Evolutionary conservation across 352 stramenopile genomes (phyloP), one percentile per base, ranked within the genome.

Genomic region (Phytophthora macrochlamydospora): DNA sequence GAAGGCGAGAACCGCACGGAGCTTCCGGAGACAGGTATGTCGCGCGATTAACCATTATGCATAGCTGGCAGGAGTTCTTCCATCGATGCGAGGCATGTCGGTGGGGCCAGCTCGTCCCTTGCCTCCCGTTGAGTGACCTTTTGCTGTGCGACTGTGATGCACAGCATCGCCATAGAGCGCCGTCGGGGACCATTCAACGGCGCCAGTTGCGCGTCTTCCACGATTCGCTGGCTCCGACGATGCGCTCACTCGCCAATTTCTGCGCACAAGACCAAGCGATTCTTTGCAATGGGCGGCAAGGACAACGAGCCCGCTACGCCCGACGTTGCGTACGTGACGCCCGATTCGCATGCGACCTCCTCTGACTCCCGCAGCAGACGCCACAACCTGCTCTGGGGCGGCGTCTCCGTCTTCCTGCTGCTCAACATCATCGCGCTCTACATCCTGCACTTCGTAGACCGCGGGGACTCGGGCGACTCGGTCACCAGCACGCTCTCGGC

Each of bases 351-450:
- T 24, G 18, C 18, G 18, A 24, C 18, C 18, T 24, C 18, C 18
- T 24, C 18, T 24, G 18, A 24, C 18, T 57, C 30, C 11, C 28
- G 18, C 31, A 62, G 31, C 54, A 72, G 30, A 64, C 76, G 75
- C 18, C 66, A 76, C 63, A 80, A 73, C 51, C 51, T 65, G 33
- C 48, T 78, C 35, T 74, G 75, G 53, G 60, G 75, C 12, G 54
- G 65, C 58, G 54, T 87, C 54, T 75, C 51, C 37, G 46, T 73
- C 64, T 92, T 93, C 69, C 64, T 93, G 32, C 68, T 91, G 38
- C 59, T 89, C 78, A 93, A 93, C 75, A 74, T 93, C 78, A 87
- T 94, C 58, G 85, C 90, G 40, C 74, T 94, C 32, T 94, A 94
- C 80, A 70, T 92, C 40, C 63, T 94, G 43, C 85, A 94, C 76